Evolutionary conservation across 768 basidiomycete genomes (phyloP), one percentile per base, ranked within the genome.

Genomic region (Suillus subaureus): DNA sequence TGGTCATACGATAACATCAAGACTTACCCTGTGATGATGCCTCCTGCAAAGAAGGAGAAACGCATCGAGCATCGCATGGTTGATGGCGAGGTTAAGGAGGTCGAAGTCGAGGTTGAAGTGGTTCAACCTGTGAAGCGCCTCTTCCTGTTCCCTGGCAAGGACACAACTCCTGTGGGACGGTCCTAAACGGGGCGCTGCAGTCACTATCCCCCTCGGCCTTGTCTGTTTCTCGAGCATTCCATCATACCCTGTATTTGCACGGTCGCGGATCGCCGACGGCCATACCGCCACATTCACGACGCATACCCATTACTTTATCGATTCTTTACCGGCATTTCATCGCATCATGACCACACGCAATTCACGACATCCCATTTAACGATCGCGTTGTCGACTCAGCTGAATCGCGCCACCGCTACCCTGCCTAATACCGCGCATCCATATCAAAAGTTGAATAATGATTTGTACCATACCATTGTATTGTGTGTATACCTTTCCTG

Each of bases 1-100:
- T 91, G 89, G 90, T 91, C 90, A 2, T 92, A 91, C 70, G 89
- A 91, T 70, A 89, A 89, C 68, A 75, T 90, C 67, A 84, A 82
- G 72, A 90, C 87, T 4, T 92, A 92, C 69, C 86, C 88, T 18
- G 78, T 86, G 66, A 80, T 76, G 75, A 74, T 74, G 66, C 77
- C 84, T 43, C 85, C 84, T n/a, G 77, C 80, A 52, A 82, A 82
- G 78, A 88, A 80, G 73, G 85, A 87, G 78, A 79, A 78, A 68
- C 80, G 80, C 61, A 74, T 80, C 31, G 85, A 85, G 77, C 81
- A 79, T 40, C 76, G 83, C 37, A 73, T 89, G 49, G 71, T 84
- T 64, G 78, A 82, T 45, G 83, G 83, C 63, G 80, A 87, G 68
- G 83, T 85, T 64, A 76, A 81, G 52, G 84, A 87, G 71, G 76